Evolutionary conservation across 495 filamentous ascomycete species (phyloP), one percentile per base, ranked within the genome.

Genomic region (Patellaria atrata): DNA sequence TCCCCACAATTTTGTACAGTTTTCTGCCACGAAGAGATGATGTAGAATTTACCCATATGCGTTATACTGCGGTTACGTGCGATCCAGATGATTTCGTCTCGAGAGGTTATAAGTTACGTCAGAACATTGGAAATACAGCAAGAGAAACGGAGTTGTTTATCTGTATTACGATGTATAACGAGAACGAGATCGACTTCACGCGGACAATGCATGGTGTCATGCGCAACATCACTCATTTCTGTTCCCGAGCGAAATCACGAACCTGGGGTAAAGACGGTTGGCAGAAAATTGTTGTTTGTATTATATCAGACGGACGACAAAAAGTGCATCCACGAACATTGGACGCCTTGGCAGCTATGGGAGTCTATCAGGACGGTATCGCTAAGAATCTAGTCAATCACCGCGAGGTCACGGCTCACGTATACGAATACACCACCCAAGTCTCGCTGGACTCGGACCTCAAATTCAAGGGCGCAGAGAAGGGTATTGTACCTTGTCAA

Each of bases 11-110:
- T 47, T 64, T 96, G 6, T 85, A 96, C 64, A 85, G 79, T 48
- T 96, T 96, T 57, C 62, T 96, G 29, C 91, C 91, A 0, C 70
- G 85, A 21, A 69, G 86, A 17, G 84, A 96, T 54, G 85, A 92
- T 43, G 71, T 82, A 30, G 91, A 99, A 56, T 99, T 96, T 54
- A 99, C 91, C 1, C 87, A 99, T 54, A 96, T 96, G 91, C 79
- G 91, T n/a, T 99, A 99, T 52, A 96, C 91, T 20, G 91, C 91
- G n/a, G 89, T 94, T 22, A 99, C 91, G 1, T 94, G 87, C 51
- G 91, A 99, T 52, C 91, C 91, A 0, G 86, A 96, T 53, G 86
- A 99, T 50, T 99, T 91, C 44, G 76, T 81, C 0, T 64, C 71
- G 11, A 66, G 73, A 32, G 87, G 89, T 0, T 99, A 96, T 61